These are phyloP conservation scores for Debaryomyces subglobosus DNA, from an alignment of 1,139 yeast genomes.

Conservation along the genomic window DNA sequence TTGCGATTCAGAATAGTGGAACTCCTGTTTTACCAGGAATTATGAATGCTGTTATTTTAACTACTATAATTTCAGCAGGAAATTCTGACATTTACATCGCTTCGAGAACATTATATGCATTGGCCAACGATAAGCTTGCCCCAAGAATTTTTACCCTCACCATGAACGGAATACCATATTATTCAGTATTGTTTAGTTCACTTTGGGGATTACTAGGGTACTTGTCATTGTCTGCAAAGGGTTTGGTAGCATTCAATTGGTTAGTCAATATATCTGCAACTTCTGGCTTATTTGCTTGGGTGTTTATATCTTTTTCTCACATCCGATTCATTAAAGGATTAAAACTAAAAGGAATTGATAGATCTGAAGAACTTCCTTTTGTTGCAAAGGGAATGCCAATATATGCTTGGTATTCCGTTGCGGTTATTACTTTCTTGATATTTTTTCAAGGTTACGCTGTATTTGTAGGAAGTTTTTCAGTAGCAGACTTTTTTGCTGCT, in stretches of 20 bases:
- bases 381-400: slow-evolving; percentile 68
- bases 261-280: slow-evolving; percentile 79
- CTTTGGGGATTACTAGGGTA: slow-evolving; percentile 68
- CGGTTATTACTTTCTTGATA: slow-evolving; percentile 54
- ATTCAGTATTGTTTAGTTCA: slow-evolving; percentile 62
- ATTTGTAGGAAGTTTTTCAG: slow-evolving; percentile 55
- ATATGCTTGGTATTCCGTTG: slow-evolving; percentile 59
- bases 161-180: slow-evolving; percentile 69
- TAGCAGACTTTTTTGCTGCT: slow-evolving; percentile 61
- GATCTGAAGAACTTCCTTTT: slow-evolving; percentile 64
- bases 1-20: slow-evolving; percentile 68
- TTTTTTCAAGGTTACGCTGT: slow-evolving; percentile 72
- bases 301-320: slow-evolving; percentile 66
- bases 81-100: slow-evolving; percentile 82
- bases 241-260: slow-evolving; percentile 81
- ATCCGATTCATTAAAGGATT: slow-evolving; percentile 68
- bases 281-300: slow-evolving; percentile 77
- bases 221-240: slow-evolving; percentile 64
- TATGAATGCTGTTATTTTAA: slow-evolving; percentile 72
- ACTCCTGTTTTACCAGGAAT: slow-evolving; percentile 69
- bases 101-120: slow-evolving; percentile 68
- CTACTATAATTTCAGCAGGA: slow-evolving; percentile 76
- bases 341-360: slow-evolving; percentile 57
- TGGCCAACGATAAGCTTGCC: slow-evolving; percentile 63
- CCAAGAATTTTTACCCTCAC: slow-evolving; percentile 58